Conservation (phyloP, 208 protist species). For the Trypanosoma lewisi region DNA sequence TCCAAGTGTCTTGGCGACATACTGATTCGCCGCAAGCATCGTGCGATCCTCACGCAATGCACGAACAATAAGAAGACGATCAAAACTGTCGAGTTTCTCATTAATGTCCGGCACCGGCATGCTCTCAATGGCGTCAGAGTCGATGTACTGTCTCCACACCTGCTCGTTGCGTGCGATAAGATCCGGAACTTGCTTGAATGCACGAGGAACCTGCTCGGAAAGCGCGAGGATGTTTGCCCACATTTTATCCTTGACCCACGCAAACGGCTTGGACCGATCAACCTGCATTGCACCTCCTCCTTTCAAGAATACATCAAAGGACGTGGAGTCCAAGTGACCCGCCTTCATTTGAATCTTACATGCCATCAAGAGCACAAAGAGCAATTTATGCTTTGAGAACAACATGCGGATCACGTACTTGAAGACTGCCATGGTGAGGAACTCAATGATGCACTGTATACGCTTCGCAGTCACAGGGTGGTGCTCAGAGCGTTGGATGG, state of each 20-base stretch:
- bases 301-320: slow-evolving; percentile 94
- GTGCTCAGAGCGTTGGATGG: slow-evolving; percentile 90
- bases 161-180: slow-evolving; percentile 91
- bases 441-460: slow-evolving; percentile 96
- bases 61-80: slow-evolving; percentile 94
- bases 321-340: slow-evolving; percentile 60
- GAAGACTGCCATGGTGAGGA: slow-evolving; percentile 93
- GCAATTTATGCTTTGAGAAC: slow-evolving; percentile 97
- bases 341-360: slow-evolving; percentile 96
- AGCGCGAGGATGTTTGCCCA: slow-evolving; percentile 96
- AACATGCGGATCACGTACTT: slow-evolving; percentile 96
- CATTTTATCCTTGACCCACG: slow-evolving; percentile 94
- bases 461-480: slow-evolving; percentile 92
- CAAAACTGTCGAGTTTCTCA: slow-evolving; percentile 92
- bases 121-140: slow-evolving; percentile 93
- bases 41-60: slow-evolving; percentile 94
- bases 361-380: slow-evolving; percentile 96
- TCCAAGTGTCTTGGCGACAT: slow-evolving; percentile 92
- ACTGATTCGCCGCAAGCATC: slow-evolving; percentile 92
- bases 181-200: slow-evolving; percentile 95
- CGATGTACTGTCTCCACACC: slow-evolving; percentile 94
- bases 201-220: slow-evolving; percentile 76
- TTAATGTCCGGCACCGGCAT: slow-evolving; percentile 89
- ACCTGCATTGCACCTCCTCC: slow-evolving; percentile 93
- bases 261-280: slow-evolving; percentile 91